Conservation (phyloP, 208 protist species). For the Wallacemonas rigidus region DNA sequence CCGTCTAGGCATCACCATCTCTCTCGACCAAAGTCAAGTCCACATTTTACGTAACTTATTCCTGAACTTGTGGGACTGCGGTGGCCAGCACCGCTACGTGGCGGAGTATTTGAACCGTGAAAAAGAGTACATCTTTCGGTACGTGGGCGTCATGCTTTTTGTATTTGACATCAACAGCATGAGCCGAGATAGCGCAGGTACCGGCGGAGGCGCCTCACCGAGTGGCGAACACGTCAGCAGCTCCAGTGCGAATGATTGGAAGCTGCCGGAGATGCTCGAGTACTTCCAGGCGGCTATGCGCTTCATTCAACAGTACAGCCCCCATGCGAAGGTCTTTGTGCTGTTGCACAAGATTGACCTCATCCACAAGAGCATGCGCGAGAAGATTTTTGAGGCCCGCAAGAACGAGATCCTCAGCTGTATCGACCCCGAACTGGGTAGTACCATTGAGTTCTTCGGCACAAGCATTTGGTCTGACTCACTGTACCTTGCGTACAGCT, state of each 20-base stretch:
- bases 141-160: slow-evolving; percentile 99
- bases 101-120: slow-evolving; percentile 97
- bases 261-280: slow-evolving; percentile 93
- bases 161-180: slow-evolving; percentile 98
- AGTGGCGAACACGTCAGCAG: slow-evolving; percentile 17
- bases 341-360: slow-evolving; percentile 99
- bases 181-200: slow-evolving; percentile 54
- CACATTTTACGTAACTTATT: slow-evolving; percentile 98
- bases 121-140: slow-evolving; percentile 98
- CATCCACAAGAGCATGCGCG: slow-evolving; percentile 66
- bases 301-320: slow-evolving; percentile 96
- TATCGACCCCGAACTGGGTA: slow-evolving; percentile 47
- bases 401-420: slow-evolving; percentile 73
- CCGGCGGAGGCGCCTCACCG: slow-evolving; percentile 3
- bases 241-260: slow-evolving; percentile 65
- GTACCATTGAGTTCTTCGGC: slow-evolving; percentile 94
- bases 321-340: slow-evolving; percentile 97
- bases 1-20: slow-evolving; percentile 94
- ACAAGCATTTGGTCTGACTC: slow-evolving; percentile 99
- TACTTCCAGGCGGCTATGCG: slow-evolving; percentile 97
- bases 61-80: slow-evolving; percentile 99
- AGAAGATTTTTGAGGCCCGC: slow-evolving; percentile 68
- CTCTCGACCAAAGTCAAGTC: slow-evolving; percentile 98
- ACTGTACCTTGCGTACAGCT: slow-evolving; percentile 95
- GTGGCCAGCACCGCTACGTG: slow-evolving; percentile 98